Base-by-base conservation (phyloP, 352 stramenopile genomes). In the Peronosclerospora sorghi region DNA sequence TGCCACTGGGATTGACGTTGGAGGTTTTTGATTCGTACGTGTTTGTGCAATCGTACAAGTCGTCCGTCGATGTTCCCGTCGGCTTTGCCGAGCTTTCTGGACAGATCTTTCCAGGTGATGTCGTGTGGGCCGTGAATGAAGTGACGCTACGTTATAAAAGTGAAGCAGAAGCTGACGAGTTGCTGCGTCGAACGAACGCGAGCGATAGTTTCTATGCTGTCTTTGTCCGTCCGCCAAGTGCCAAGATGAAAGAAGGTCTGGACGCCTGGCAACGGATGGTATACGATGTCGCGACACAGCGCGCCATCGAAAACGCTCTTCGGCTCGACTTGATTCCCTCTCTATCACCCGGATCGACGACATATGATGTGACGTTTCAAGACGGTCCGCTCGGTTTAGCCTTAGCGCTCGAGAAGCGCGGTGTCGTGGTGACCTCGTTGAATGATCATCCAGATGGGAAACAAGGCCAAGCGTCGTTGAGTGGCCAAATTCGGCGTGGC, bases 401-500 rank as follows among this genome's bases (percentile, higher is more conserved):
- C 1, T 45, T 92, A 7, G 68, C 76, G 10, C 67, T 92, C 4
- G 80, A 92, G 47, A 35, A 61, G 10, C 64, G 71, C 18, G 62
- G 67, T 10, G 77, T 92, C 21, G 51, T 80, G 28, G 80, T 92
- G 2, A 86, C 86, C 42, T 92, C 80, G 0, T 41, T 92, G 18
- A 92, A 87, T 40, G 67, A 86, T 27, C 64, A 81, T 14, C 39
- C 65, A 13, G 62, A 83, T 35, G 77, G 77, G 9, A 69, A 57
- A 8, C 60, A 79, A 5, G 73, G 80, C 8, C 80, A 92, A 56
- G 80, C 80, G 6, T 89, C 75, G 3, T 37, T 76, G 13, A 86
- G 66, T 29, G 69, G 76, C 5, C 45, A 51, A 10, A 83, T 92
- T 36, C 50, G 54, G 18, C 55, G 57, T 0, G 80, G 77, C n/a